These are phyloP conservation scores for Coemansia sp. DNA, from an alignment of 192 early-diverging fungal species.

Conservation along the genomic window DNA sequence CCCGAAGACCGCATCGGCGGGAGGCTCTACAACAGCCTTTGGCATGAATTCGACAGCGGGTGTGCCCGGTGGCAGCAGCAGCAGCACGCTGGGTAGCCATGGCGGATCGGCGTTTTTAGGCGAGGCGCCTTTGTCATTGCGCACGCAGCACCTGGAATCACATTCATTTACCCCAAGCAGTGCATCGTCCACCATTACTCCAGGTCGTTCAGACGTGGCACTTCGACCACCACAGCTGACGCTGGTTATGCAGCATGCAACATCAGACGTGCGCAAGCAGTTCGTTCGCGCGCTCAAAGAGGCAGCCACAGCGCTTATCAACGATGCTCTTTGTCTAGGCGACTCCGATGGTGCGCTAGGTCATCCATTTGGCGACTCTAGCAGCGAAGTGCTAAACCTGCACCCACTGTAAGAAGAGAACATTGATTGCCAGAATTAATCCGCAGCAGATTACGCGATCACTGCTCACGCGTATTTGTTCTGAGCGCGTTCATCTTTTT, in stretches of 20 bases:
- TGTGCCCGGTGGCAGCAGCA: constrained; percentile 21
- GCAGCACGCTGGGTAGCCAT: constrained; percentile 12
- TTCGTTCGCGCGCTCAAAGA: constrained; percentile 50
- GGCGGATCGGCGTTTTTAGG: neutral
- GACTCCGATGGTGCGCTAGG: constrained; percentile 12
- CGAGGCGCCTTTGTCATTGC: constrained; percentile 9
- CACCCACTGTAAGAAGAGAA: constrained; percentile 23
- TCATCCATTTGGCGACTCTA: constrained; percentile 23
- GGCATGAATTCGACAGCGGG: neutral
- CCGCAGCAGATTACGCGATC: neutral
- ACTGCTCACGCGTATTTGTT: neutral
- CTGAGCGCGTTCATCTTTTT: too few species aligned
- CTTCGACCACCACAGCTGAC: constrained; percentile 33
- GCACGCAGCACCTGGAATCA: constrained; percentile 3
- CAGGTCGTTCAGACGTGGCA: constrained; percentile 13
- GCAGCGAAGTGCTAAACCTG: constrained; percentile 37
- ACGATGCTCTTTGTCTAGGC: constrained; percentile 6
- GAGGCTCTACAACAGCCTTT: constrained; percentile 4
- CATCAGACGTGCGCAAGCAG: constrained; percentile 39
- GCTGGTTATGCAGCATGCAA: constrained; percentile 50
- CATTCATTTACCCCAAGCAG: neutral
- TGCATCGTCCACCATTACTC: neutral
- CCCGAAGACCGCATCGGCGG: constrained; percentile 42
- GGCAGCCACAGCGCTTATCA: constrained; percentile 17
- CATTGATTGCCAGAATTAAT: neutral